Evolutionary conservation across 805 yeast genomes (phyloP).

Genomic region (Wickerhamomyces chambardii): DNA sequence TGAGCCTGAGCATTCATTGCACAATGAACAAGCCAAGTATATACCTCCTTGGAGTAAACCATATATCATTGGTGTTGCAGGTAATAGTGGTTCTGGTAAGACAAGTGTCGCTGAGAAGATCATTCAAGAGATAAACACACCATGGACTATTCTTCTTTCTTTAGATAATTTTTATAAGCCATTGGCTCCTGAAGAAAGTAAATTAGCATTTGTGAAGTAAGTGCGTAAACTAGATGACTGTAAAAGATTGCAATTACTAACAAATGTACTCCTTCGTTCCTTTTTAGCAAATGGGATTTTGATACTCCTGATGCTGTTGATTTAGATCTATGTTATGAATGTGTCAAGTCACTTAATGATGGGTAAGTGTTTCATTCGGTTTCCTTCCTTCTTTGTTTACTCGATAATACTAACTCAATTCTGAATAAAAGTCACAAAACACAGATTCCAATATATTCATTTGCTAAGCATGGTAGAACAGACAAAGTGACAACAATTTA

Average conservation of each 20-base stretch:
- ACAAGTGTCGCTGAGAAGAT: constrained; percentile 84
- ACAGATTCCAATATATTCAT: constrained; percentile 64
- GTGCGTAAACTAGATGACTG: background rate
- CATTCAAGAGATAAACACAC: constrained; percentile 70
- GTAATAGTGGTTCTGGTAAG: constrained; percentile 86
- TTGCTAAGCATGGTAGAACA: constrained; percentile 49
- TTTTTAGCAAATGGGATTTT: constrained; percentile 61
- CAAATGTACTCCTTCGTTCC: too few species aligned
- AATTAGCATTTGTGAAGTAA: constrained; percentile 42
- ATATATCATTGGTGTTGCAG: constrained; percentile 81
- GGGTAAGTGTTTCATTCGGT: constrained; percentile 33
- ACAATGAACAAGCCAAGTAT: constrained; percentile 20
- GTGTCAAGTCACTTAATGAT: constrained; percentile 55
- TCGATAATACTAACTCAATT: background rate
- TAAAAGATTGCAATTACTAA: background rate
- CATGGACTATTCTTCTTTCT: constrained; percentile 89
- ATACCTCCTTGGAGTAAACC: constrained; percentile 89
- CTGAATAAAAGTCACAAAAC: constrained; percentile 26
- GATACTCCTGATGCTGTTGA: constrained; percentile 86
- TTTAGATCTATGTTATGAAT: constrained; percentile 56
- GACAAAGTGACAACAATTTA: constrained; percentile 66
- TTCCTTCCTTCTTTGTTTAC: background rate
- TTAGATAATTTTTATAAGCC: constrained; percentile 89
- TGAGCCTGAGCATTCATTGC: too few species aligned
- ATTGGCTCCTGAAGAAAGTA: constrained; percentile 49